Evolutionary conservation across 805 yeast species (phyloP), one percentile per base, ranked within the genome.

Genomic region (Spathaspora hagerdaliae): DNA sequence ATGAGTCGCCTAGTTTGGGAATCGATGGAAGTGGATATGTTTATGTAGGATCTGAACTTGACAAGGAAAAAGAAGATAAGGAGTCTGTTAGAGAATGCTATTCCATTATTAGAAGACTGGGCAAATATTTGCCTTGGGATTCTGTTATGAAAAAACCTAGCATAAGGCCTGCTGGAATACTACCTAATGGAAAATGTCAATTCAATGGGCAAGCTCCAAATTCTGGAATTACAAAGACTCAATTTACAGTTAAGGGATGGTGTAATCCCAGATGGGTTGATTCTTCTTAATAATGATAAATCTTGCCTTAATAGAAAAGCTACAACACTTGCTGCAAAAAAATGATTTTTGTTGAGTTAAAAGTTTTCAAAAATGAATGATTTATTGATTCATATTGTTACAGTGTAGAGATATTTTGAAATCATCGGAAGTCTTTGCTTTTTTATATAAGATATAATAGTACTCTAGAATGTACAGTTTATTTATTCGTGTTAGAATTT

Each of bases 221-320:
- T 36, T 61, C 68, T 10, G 74, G 74, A 4, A 59, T 64, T 12
- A 60, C 74, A n/a, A 60, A 55, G 43, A 51, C 64, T 32, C 82
- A 77, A 51, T 77, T 68, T 50, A 75, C 80, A 11, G 75, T 73
- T 13, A 74, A 71, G 51, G 79, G 79, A 6, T 77, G 81, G 79
- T 64, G 67, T 46, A 70, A 76, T 50, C 56, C 67, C 42, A 54
- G 78, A 43, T 77, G 81, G 81, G 41, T 68, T 15, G 46, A 42
- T 41, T 34, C 31, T 33, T 45, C 42, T 24, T 10, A 39, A 27
- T 10, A 24, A 19, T 19, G 24, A 19, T 19, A 19, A 19, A 19
- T 19, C 24, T 19, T 19, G 24, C 24, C 5, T 19, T 19, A 19
- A 19, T 5, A 19, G 24, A 19, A 19, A 19, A 19, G 24, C 2